Conservation (phyloP, 345 rosid species). For the Gossypium herbaceum region DNA sequence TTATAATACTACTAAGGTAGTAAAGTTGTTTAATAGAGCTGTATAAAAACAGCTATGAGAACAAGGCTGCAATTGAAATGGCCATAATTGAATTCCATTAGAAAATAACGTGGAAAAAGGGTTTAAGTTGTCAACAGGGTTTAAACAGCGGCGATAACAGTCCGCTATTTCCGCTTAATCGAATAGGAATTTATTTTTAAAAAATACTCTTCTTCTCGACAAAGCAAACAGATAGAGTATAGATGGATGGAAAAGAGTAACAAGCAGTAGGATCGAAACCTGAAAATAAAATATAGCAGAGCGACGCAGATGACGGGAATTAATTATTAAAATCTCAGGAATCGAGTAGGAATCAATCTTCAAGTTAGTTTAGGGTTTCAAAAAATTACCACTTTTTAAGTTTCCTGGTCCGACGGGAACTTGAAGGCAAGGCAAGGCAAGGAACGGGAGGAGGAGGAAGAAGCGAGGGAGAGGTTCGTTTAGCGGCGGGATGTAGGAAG, state of each 20-base stretch:
- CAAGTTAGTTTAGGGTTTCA: neutral
- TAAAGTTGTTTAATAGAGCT: neutral
- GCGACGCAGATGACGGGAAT: neutral
- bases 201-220: too few relatives aligned
- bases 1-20: neutral
- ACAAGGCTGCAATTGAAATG: neutral
- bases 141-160: too few relatives aligned
- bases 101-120: neutral
- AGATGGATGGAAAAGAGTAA: too few relatives aligned
- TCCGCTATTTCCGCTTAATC: too few relatives aligned
- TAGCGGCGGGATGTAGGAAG: neutral
- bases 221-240: too few relatives aligned
- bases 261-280: neutral
- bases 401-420: neutral
- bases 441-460: neutral
- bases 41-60: neutral
- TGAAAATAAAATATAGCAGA: neutral
- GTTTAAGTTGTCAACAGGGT: neutral
- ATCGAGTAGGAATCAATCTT: neutral
- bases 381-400: neutral
- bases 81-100: neutral
- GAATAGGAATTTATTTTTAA: too few relatives aligned
- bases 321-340: neutral
- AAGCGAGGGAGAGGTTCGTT: neutral
- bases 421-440: neutral